phyloP scores from a whole-genome alignment of 352 stramenopile species.

The Lagenidium sp. region DNA sequence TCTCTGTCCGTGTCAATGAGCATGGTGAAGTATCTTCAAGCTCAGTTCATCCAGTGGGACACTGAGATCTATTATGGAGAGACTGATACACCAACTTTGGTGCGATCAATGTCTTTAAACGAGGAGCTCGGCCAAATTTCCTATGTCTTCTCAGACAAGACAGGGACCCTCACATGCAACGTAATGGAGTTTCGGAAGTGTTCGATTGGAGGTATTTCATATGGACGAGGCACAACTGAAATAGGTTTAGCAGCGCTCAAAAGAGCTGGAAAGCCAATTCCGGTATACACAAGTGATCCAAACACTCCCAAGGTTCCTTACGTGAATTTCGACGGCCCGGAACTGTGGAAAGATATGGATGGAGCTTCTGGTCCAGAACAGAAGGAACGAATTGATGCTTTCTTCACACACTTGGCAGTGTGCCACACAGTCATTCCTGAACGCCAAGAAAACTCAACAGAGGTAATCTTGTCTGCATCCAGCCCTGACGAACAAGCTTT shows the following conservation, averaged over 20 bases:
- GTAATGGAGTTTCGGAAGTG: conserved; percentile 97
- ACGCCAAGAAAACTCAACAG: conserved; percentile 60
- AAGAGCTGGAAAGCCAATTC: conserved; percentile 47
- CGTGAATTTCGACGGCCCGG: conserved; percentile 69
- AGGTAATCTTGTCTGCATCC: conserved; percentile 59
- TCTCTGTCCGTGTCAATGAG: conserved; percentile 97
- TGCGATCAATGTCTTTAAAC: conserved; percentile 92
- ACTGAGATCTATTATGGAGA: conserved; percentile 90
- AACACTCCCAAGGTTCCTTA: conserved; percentile 31
- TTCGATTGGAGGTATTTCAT: conserved; percentile 85
- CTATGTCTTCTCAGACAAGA: conserved; percentile 99
- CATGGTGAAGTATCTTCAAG: conserved; percentile 93
- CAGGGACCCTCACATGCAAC: conserved; percentile 99
- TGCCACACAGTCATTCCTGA: conserved; percentile 98
- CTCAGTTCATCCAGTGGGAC: conserved; percentile 92
- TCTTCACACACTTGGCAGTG: conserved; percentile 79
- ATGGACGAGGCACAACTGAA: conserved; percentile 81
- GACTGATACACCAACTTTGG: conserved; percentile 83
- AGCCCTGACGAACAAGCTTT: conserved; percentile 87
- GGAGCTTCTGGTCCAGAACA: conserved; percentile 35
- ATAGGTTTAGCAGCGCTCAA: conserved; percentile 64
- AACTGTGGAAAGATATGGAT: conserved; percentile 60
- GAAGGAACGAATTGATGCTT: conserved; percentile 56
- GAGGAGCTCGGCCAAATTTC: conserved; percentile 95
- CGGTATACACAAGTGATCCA: conserved; percentile 14